Evolutionary conservation across 2,329 filamentous ascomycete genomes (phyloP), one percentile per base, ranked within the genome.

Genomic region (Aquanectria penicillioides): DNA sequence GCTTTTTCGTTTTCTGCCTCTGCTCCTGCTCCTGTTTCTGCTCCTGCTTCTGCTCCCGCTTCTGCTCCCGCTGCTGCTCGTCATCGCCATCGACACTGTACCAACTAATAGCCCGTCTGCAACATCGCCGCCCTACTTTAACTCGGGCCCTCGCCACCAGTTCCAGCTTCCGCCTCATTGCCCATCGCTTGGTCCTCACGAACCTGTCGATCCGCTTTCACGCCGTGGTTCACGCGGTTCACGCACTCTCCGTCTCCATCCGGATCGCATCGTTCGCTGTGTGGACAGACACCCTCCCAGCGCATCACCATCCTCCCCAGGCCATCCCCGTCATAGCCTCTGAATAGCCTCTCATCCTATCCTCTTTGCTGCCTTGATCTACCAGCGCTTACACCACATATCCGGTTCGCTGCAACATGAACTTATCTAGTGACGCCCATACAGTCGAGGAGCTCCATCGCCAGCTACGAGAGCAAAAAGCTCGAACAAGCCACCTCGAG

Each of bases 391-490:
- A 28, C 38, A 17, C 34, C 37, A 40, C 33, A 26, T 26, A 18
- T 31, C 12, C 31, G 26, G 11, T 10, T 33, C 12, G 13, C 28
- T 17, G 18, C 47, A 69, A 66, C 41, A 70, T 70, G 68, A 62
- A 67, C 67, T 59, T 70, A 68, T 10, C 26, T 13, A 60, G 56
- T 51, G 58, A 57, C 53, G n/a, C 44, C 46, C 61, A 57, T 28
- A 63, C 60, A 48, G 49, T 68, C 31, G 59, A 70, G 55, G 66
- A 69, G 61, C 66, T 70, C 44, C 63, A 70, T 61, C 68, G 66
- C 63, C 68, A 65, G 58, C 63, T 70, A 37, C 46, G 70, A 49
- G 61, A 53, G 36, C 55, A 49, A 40, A 57, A 61, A 29, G 66
- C 64, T 22, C 55, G 59, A 54, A 69, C 62, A 57, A 62, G 48